These are phyloP conservation scores for Tulasnella calospora DNA, from an alignment of 768 basidiomycete genomes.

Conservation along the genomic window DNA sequence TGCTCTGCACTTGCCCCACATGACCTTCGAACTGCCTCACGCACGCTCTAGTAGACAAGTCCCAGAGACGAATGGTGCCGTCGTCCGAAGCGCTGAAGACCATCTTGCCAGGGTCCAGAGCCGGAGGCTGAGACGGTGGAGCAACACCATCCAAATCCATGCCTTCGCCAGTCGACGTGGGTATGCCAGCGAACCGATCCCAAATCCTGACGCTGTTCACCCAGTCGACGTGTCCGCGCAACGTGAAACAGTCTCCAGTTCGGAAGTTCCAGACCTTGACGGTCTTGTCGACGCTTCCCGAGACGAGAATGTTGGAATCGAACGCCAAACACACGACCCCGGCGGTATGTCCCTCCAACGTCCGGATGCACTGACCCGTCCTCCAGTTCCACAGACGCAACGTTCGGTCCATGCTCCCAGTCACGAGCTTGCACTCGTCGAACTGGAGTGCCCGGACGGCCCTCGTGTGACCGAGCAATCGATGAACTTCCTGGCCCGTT, in stretches of 20 bases:
- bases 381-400: conserved; percentile 97
- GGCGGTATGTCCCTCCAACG: conserved; percentile 82
- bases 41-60: conserved; percentile 72
- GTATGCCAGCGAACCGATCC: conserved; percentile 53
- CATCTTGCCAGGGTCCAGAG: conserved; percentile 66
- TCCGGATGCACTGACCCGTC: conserved; percentile 78
- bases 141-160: neutral
- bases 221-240: conserved; percentile 93
- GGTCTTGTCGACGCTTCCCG: conserved; percentile 89
- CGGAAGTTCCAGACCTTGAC: conserved; percentile 93
- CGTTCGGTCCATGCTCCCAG: conserved; percentile 92
- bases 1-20: conserved; percentile 89
- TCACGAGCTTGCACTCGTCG: conserved; percentile 90
- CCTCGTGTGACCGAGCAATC: conserved; percentile 83
- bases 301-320: conserved; percentile 85
- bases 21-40: conserved; percentile 83
- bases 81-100: conserved; percentile 97
- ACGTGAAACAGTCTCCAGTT: conserved; percentile 84
- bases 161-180: conserved; percentile 22
- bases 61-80: conserved; percentile 90
- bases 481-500: conserved; percentile 75
- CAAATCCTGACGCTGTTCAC: conserved; percentile 92
- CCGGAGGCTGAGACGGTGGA: conserved; percentile 25
- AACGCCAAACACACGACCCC: conserved; percentile 89
- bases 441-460: conserved; percentile 93